Percentiles rank a stretch among this genome's conserved stretches.
phyloP scores from a whole-genome alignment of 1,284 basidiomycete species.

The Microbotryomycetes sp. region DNA sequence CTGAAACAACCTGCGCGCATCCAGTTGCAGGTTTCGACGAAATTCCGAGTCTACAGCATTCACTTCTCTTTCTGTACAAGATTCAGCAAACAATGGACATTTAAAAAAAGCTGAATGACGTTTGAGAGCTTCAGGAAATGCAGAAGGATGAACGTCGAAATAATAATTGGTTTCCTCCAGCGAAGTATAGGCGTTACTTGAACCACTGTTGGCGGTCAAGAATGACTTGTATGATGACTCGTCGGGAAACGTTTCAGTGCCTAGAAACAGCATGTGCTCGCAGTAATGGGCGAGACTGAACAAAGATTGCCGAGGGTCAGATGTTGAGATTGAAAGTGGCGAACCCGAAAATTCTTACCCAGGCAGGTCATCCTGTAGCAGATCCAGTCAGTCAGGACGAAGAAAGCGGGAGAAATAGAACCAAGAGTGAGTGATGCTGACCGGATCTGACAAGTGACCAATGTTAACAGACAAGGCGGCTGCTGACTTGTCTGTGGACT shows the following conservation, averaged over 20 bases:
- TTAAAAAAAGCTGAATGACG: constrained; percentile 92
- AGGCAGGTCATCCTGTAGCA: constrained; percentile 65
- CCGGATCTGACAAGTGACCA: constrained; percentile 89
- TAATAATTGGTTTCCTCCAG: constrained; percentile 89
- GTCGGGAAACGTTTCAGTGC: constrained; percentile 55
- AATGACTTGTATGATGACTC: constrained; percentile 89
- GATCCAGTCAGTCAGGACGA: constrained; percentile 4
- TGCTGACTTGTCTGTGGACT: constrained; percentile 85
- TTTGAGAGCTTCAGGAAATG: constrained; percentile 73
- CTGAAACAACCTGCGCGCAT: constrained; percentile 71
- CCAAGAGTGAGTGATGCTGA: constrained; percentile 47
- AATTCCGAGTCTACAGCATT: constrained; percentile 97
- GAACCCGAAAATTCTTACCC: too few species aligned
- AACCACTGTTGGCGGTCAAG: constrained; percentile 79
- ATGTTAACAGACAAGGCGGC: constrained; percentile 93
- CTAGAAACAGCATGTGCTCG: constrained; percentile 91
- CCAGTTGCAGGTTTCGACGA: constrained; percentile 90
- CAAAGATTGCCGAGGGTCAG: not conserved
- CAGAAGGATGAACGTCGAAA: constrained; percentile 77
- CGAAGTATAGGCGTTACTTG: constrained; percentile 70
- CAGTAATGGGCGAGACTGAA: constrained; percentile 79
- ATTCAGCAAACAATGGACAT: constrained; percentile 76
- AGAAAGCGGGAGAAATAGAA: not conserved
- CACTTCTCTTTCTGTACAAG: constrained; percentile 87
- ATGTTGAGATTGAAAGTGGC: not conserved